These are phyloP conservation scores for Dioscorea dumetorum DNA, from an alignment of 106 monocot genomes.

Conservation along the genomic window DNA sequence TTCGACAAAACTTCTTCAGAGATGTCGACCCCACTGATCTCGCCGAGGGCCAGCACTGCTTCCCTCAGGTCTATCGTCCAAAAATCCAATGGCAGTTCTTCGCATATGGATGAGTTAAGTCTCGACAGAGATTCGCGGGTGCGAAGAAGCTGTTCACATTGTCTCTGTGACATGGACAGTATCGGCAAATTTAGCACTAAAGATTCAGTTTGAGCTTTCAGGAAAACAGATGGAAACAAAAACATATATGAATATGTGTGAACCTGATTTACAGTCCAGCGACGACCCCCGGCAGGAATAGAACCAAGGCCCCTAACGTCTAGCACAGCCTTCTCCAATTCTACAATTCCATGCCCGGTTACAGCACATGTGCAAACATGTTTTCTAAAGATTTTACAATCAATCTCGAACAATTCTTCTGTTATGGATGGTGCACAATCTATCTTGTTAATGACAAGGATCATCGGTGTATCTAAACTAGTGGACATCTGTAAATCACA, in stretches of 20 bases:
- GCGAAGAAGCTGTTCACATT: conserved; percentile 84
- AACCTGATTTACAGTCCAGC: conserved; percentile 95
- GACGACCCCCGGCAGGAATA: conserved; percentile 46
- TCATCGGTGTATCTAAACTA: conserved; percentile 35
- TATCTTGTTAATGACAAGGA: conserved; percentile 88
- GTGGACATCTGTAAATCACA: conserved; percentile 30
- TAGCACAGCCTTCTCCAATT: conserved; percentile 72
- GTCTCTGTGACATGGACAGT: conserved; percentile 43
- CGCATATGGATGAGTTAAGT: conserved; percentile 52
- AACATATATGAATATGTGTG: not conserved
- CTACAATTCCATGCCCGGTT: conserved; percentile 69
- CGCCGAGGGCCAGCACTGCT: conserved; percentile 79
- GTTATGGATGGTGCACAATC: conserved; percentile 56
- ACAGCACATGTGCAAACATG: conserved; percentile 72
- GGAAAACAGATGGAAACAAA: too few relatives aligned
- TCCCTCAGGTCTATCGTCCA: conserved; percentile 96
- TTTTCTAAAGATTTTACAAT: conserved; percentile 31
- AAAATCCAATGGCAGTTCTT: conserved; percentile 78
- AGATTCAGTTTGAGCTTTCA: too few relatives aligned
- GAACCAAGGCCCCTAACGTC: conserved; percentile 67
- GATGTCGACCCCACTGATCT: conserved; percentile 74
- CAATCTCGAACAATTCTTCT: conserved; percentile 13
- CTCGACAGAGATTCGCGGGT: conserved; percentile 57
- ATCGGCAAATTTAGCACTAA: too few relatives aligned
- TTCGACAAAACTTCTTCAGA: conserved; percentile 83